Percentiles rank a stretch among this genome's conserved stretches.
Evolutionary conservation across 2,329 filamentous ascomycete genomes (phyloP).

Genomic region (Talaromyces islandicus): DNA sequence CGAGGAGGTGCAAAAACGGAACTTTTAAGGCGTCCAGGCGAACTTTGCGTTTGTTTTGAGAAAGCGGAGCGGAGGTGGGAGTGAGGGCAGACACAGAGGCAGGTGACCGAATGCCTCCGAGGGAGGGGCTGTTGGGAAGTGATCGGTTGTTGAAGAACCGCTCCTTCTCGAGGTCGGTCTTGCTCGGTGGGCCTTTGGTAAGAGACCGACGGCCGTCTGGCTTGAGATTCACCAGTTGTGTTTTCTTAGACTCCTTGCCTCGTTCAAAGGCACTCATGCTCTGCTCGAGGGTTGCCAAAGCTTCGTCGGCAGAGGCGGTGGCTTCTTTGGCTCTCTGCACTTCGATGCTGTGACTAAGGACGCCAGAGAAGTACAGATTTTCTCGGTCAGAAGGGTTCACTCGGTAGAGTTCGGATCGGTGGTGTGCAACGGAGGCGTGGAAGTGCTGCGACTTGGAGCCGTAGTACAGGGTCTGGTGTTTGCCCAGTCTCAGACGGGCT

Average conservation of each 20-base stretch:
- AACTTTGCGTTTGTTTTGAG: conserved; percentile 30
- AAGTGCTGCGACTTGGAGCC: conserved; percentile 53
- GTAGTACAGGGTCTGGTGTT: conserved; percentile 50
- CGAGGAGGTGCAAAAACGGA: conserved; percentile 49
- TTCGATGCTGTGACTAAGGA: conserved; percentile 53
- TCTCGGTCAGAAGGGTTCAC: conserved; percentile 35
- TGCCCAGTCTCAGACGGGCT: conserved; percentile 42
- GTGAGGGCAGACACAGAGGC: conserved; percentile 29
- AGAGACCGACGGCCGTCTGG: conserved; percentile 25
- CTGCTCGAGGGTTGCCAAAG: conserved; percentile 53
- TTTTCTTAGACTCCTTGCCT: conserved; percentile 56
- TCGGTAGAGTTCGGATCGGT: conserved; percentile 54
- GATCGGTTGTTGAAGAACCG: conserved; percentile 36
- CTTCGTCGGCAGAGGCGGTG: conserved; percentile 53
- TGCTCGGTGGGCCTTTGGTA: conserved; percentile 28
- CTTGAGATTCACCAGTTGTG: conserved; percentile 31
- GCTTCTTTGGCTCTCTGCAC: conserved; percentile 51
- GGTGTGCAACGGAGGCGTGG: conserved; percentile 47
- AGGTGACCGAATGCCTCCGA: conserved; percentile 32
- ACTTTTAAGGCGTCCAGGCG: conserved; percentile 40
- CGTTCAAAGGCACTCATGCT: conserved; percentile 55
- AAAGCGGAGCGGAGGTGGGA: conserved; percentile 38
- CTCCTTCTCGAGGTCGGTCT: conserved; percentile 37
- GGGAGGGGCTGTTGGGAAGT: conserved; percentile 35
- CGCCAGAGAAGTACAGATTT: conserved; percentile 50